A percentile compares a stretch with the other conserved stretches of the same genome.
Conservation (phyloP, 345 rosid genomes). For the Acer yangbiense region DNA sequence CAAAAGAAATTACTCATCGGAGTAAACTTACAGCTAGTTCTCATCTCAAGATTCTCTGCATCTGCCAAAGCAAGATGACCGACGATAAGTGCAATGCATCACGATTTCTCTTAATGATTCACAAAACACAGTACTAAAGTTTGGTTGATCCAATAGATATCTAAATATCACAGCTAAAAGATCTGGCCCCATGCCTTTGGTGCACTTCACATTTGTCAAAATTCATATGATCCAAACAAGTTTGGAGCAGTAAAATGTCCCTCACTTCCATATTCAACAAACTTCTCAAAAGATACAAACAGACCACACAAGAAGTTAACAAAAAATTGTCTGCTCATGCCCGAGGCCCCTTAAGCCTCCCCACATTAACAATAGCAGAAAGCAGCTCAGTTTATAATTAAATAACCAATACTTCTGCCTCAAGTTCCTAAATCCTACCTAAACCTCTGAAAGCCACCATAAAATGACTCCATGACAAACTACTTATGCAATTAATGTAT, state of each 20-base stretch:
- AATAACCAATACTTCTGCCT: neutral
- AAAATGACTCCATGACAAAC: too few species aligned
- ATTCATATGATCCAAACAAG: slow-evolving; percentile 32
- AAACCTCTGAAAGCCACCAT: too few species aligned
- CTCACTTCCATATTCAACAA: slow-evolving; percentile 31
- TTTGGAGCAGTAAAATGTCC: slow-evolving; percentile 29
- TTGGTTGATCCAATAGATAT: slow-evolving; percentile 33
- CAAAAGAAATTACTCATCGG: too few species aligned
- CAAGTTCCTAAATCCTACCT: too few species aligned
- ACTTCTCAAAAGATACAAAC: slow-evolving; percentile 23
- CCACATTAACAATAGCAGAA: neutral
- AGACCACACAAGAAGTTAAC: neutral
- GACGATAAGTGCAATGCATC: too few species aligned
- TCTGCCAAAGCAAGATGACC: slow-evolving; percentile 20
- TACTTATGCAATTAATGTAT: too few species aligned
- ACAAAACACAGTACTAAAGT: slow-evolving; percentile 31
- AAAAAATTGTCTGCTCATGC: neutral
- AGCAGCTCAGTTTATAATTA: neutral
- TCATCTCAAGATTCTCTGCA: slow-evolving; percentile 33
- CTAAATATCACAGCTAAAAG: slow-evolving; percentile 28
- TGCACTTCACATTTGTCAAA: slow-evolving; percentile 16
- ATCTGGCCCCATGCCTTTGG: slow-evolving; percentile 25
- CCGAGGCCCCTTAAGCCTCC: neutral
- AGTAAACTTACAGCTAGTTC: neutral
- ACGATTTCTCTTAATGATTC: slow-evolving; percentile 21